Conservation (phyloP, 257 asterid genomes). For the Lycium barbarum region DNA sequence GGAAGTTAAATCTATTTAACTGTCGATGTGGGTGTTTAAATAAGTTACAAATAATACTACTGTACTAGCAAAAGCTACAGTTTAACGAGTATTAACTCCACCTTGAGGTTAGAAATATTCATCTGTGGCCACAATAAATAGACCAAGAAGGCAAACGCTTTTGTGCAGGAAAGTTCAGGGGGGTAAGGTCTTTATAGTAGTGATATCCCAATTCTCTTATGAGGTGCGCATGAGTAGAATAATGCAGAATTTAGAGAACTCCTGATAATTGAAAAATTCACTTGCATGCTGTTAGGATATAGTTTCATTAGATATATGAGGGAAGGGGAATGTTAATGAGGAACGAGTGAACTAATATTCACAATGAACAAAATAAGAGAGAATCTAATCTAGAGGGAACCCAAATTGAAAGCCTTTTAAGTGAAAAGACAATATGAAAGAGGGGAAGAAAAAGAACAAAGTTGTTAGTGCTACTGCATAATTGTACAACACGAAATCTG, state of each 20-base stretch:
- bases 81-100: not conserved
- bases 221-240: slow-evolving; percentile 1
- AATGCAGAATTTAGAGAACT: not conserved
- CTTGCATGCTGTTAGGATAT: not conserved
- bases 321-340: not conserved
- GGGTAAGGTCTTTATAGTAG: not conserved
- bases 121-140: not conserved
- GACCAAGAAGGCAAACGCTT: slow-evolving; percentile 21
- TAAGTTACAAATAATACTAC: not conserved
- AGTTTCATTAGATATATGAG: not conserved
- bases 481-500: slow-evolving; percentile 2
- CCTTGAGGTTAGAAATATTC: slow-evolving; percentile 8
- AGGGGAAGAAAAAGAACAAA: not conserved
- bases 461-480: not conserved
- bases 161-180: slow-evolving; percentile 19
- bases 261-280: not conserved
- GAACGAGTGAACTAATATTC: slow-evolving; percentile 16
- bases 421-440: not conserved
- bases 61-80: not conserved
- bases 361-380: not conserved
- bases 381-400: slow-evolving; percentile 17
- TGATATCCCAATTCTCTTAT: not conserved
- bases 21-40: not conserved
- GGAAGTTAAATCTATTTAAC: not conserved
- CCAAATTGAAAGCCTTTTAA: slow-evolving; percentile 22